These are phyloP conservation scores for Fraxinus cuspidata DNA, from an alignment of 257 asterid species.

Conservation along the genomic window DNA sequence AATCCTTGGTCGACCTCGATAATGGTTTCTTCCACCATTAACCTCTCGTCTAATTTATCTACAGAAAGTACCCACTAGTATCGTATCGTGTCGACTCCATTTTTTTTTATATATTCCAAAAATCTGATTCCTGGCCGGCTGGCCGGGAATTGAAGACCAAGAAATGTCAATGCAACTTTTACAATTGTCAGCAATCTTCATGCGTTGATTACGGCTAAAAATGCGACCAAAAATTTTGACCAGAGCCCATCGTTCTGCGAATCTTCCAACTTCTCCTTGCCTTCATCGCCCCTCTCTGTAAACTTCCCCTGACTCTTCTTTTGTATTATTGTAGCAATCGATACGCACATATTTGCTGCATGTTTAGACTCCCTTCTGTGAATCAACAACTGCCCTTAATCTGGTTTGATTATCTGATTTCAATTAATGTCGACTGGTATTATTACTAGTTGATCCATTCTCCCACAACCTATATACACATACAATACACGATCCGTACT, in stretches of 20 bases:
- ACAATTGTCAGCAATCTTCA: slow-evolving; percentile 12
- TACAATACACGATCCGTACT: background rate
- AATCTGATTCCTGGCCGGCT: background rate
- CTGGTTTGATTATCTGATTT: slow-evolving; percentile 49
- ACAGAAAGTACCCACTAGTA: background rate
- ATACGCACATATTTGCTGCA: slow-evolving; percentile 6
- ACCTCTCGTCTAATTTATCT: background rate
- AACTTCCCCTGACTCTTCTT: slow-evolving; percentile 27
- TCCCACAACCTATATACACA: background rate
- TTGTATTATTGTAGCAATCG: slow-evolving; percentile 19
- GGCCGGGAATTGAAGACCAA: background rate
- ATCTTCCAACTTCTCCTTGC: slow-evolving; percentile 24
- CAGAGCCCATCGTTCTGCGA: slow-evolving; percentile 38
- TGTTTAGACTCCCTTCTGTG: slow-evolving; percentile 12
- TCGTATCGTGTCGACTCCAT: background rate
- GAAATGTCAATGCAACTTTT: background rate
- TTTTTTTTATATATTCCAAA: background rate
- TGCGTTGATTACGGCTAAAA: slow-evolving; percentile 25
- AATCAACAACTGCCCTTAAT: slow-evolving; percentile 39
- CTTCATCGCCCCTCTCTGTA: slow-evolving; percentile 16
- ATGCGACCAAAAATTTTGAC: slow-evolving; percentile 2
- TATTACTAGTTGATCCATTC: slow-evolving; percentile 7
- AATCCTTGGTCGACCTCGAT: too few relatives aligned
- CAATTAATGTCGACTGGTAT: slow-evolving; percentile 40
- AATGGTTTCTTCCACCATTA: too few relatives aligned